phyloP scores from a whole-genome alignment of 176 grass and related monocot species.

The Triticum dicoccoides region DNA sequence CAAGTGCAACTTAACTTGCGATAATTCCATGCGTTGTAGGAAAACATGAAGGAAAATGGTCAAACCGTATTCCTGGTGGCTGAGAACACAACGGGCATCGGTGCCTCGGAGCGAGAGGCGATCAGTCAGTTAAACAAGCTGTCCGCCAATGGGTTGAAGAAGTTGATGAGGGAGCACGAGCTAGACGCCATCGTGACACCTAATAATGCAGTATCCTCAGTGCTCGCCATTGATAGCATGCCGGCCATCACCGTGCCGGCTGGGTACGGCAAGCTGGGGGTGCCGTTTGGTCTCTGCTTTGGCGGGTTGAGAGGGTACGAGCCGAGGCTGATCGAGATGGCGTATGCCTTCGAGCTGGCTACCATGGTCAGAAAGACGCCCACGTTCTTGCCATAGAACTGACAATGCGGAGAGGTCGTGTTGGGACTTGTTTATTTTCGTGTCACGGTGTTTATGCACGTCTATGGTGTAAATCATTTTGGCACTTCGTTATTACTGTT shows the following conservation, averaged over 20 bases:
- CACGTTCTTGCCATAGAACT: not conserved
- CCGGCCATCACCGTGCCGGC: constrained; percentile 66
- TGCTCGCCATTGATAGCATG: constrained; percentile 54
- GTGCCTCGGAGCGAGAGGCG: not conserved
- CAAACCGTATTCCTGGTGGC: constrained; percentile 42
- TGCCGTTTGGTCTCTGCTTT: constrained; percentile 59
- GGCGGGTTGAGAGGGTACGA: constrained; percentile 59
- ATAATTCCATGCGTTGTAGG: not conserved
- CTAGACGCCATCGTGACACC: constrained; percentile 49
- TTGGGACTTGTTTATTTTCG: not conserved
- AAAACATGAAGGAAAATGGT: constrained; percentile 48
- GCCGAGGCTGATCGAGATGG: constrained; percentile 58
- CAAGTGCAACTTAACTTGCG: not conserved
- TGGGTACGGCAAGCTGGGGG: constrained; percentile 32
- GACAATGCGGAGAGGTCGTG: not conserved
- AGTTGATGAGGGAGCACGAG: constrained; percentile 34
- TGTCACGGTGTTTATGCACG: not conserved
- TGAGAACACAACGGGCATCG: constrained; percentile 44
- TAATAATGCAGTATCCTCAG: not conserved
- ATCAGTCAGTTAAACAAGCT: constrained; percentile 44
- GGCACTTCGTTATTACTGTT: no score
- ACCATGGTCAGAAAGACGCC: constrained; percentile 45
- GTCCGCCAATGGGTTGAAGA: constrained; percentile 38
- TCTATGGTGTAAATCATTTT: not conserved
- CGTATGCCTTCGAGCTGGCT: constrained; percentile 59